Conservation (phyloP, 2,329 filamentous ascomycete species). For the Colletotrichum trifolii region DNA sequence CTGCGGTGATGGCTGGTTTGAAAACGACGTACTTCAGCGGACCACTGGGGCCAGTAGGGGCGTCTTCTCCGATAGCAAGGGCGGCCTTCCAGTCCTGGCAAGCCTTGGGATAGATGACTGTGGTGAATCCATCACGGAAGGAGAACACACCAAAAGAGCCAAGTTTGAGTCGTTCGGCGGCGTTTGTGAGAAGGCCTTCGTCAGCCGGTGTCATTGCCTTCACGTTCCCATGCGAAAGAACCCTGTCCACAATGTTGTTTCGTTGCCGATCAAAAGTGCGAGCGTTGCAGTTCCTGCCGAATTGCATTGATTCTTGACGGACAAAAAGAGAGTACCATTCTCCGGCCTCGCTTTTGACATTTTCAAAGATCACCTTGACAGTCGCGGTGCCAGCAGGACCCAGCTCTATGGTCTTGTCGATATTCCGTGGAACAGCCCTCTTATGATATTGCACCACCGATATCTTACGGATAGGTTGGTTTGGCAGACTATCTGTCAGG, state of each 20-base stretch:
- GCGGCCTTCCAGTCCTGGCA: conserved; percentile 48
- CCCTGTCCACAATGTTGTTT: conserved; percentile 2
- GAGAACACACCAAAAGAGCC: conserved; percentile 51
- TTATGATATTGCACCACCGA: conserved; percentile 30
- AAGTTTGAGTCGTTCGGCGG: conserved; percentile 48
- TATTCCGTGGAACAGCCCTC: conserved; percentile 8
- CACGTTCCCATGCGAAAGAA: conserved; percentile 34
- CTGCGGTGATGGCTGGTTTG: conserved; percentile 39
- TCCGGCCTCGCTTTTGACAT: conserved; percentile 14
- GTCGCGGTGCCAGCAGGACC: conserved; percentile 22
- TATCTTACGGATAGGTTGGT: conserved; percentile 9
- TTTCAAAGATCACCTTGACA: conserved; percentile 32
- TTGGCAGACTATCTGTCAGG: neutral
- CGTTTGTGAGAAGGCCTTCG: conserved; percentile 39
- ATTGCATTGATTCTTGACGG: conserved; percentile 41
- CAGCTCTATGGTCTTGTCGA: conserved; percentile 26
- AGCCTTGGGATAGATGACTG: conserved; percentile 53
- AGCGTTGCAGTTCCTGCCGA: conserved; percentile 49
- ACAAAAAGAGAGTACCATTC: conserved; percentile 45
- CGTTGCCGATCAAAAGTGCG: conserved; percentile 43
- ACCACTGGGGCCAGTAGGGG: conserved; percentile 23
- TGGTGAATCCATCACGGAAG: conserved; percentile 44
- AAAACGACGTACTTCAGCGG: conserved; percentile 53
- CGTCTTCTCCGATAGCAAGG: conserved; percentile 34
- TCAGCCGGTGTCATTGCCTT: conserved; percentile 11